Evolutionary conservation across 1,139 yeast genomes (phyloP), one percentile per base, ranked within the genome.

Genomic region (Blastobotrys buckinghamii): DNA sequence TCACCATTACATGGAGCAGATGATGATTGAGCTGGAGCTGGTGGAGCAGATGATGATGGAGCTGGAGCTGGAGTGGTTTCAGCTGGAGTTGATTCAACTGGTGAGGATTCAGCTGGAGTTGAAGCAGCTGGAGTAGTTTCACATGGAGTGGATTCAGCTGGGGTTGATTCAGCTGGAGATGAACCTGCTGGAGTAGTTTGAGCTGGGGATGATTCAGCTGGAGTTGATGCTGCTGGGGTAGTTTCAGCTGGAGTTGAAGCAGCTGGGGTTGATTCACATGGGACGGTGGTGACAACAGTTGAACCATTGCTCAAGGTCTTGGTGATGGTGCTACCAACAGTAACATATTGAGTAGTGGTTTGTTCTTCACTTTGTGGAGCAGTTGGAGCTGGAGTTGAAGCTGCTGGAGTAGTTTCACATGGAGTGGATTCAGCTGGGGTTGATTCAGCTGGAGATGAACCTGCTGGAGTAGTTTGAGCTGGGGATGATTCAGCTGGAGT

Each of bases 241-340:
- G n/a, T n/a, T n/a, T n/a, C n/a, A 6, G 39, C 15, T 39, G 44
- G 41, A 29, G 34, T 48, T 40, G 30, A 17, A 41, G 44, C 37
- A 24, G 41, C 32, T 12, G 39, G n/a, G n/a, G 42, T 26, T n/a
- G n/a, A n/a, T 24, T 39, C 42, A 19, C 41, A 38, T 39, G 42
- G 42, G 29, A 24, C 37, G 30, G 39, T 40, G 30, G 49, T 43
- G 10, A 29, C 44, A 19, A 20, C 45, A 24, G 48, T 44, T 34
- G 48, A 37, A 35, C 48, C 42, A 26, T 40, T 20, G 34, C 51
- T 39, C 24, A 40, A n/a, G 27, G 55, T 52, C 6, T 39, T 22
- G 42, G 53, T 52, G 36, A 47, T 44, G 34, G 53, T 44, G 9
- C 45, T 51, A 27, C 41, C 45, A 22, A 46, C 41, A 33, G 44